These are phyloP conservation scores for grape (Vitis vinifera) DNA, from an alignment of 164 flowering plant genomes.

Conservation along the genomic window DNA sequence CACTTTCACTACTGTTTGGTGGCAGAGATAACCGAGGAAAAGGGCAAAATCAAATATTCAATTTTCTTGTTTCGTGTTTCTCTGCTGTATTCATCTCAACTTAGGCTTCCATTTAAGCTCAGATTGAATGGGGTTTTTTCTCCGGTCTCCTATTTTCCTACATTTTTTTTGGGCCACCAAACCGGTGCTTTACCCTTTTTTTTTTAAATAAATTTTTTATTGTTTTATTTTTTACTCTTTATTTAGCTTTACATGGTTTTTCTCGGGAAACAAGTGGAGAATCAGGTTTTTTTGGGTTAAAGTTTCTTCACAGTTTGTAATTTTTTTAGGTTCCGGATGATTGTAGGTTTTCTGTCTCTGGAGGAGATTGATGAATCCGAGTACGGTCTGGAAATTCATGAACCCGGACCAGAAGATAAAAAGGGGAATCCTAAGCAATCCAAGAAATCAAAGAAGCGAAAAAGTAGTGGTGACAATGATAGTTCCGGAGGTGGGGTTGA, in stretches of 20 bases:
- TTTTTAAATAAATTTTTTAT: background rate
- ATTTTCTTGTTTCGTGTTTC: too few species aligned
- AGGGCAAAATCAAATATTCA: background rate
- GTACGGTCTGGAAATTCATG: slow-evolving; percentile 46
- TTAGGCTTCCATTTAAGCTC: too few species aligned
- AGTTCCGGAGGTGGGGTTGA: slow-evolving; percentile 6
- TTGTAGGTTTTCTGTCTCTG: slow-evolving; percentile 74
- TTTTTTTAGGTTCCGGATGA: slow-evolving; percentile 1
- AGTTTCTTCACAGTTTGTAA: background rate
- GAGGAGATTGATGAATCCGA: slow-evolving; percentile 87
- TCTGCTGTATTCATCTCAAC: too few species aligned
- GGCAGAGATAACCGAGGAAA: background rate
- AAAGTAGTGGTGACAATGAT: slow-evolving; percentile 6
- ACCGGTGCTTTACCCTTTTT: background rate
- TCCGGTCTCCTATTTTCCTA: too few species aligned
- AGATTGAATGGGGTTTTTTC: too few species aligned
- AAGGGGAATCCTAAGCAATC: slow-evolving; percentile 11
- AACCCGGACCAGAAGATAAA: slow-evolving; percentile 5
- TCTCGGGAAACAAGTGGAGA: background rate
- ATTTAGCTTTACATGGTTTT: background rate
- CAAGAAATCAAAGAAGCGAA: slow-evolving; percentile 18
- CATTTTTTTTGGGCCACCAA: too few species aligned
- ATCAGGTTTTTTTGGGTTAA: background rate
- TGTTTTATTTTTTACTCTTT: too few species aligned
- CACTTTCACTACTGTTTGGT: background rate